Evolutionary conservation across 768 basidiomycete genomes (phyloP), one percentile per base, ranked within the genome.

Genomic region (Lentinula sp.): DNA sequence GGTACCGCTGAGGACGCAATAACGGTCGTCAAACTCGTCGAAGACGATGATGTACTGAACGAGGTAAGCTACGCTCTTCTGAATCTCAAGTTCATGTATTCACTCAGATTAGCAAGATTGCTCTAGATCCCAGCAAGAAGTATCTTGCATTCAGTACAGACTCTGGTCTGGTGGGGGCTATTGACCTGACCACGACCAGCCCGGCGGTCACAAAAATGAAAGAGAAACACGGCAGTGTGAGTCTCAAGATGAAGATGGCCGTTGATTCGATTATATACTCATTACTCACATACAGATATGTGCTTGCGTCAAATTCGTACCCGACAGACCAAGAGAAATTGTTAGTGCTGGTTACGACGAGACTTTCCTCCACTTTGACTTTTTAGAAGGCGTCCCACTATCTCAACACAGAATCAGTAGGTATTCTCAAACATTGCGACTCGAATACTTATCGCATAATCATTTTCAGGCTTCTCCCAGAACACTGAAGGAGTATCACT

Each of bases 301-400:
- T 51, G 85, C 83, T 10, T 79, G 80, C 16, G 84, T 88, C 42
- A 82, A 76, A 62, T 93, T 91, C 69, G 83, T 93, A 61, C 86
- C 89, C 6, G 81, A 81, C 67, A 78, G 89, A 23, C 84, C 88
- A 3, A 78, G 76, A 46, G 92, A 93, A 69, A 67, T 91, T 11
- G 78, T 94, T 23, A 91, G 87, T 62, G 90, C 84, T 5, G 91
- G 91, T 1, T 93, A 88, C 66, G 92, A 94, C 65, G 81, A 78
- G 43, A 73, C 77, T 3, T 65, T 93, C 28, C 68, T 89, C 13
- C 91, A 93, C 66, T 86, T 84, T 66, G 88, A 92, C 65, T 81
- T 80, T 61, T 65, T 66, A 13, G 83, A 83, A 71, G 79, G 83
- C 32, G 82, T 73, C 32, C 54, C 82, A 6, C 72, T 90, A 45